Evolutionary conservation across 768 basidiomycete species (phyloP).

Genomic region (Psilocybe sp.): DNA sequence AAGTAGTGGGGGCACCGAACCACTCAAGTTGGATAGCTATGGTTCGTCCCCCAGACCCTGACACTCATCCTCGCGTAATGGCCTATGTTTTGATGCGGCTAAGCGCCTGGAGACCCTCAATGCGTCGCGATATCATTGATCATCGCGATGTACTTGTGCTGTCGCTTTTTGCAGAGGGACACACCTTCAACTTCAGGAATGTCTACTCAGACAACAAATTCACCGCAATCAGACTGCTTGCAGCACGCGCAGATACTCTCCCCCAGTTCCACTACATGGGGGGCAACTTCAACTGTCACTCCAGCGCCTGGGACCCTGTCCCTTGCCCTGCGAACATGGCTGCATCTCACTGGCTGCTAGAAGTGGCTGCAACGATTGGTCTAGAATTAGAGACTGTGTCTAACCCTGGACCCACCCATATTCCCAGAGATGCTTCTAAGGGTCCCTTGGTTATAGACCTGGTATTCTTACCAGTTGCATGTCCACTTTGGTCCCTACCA

Average conservation of each 20-base stretch:
- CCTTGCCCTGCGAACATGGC: too few relatives aligned
- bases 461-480: neutral
- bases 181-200: neutral
- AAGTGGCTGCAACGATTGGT: neutral
- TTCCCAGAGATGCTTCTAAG: neutral
- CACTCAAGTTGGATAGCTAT: too few relatives aligned
- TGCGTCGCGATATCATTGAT: conserved; percentile 1
- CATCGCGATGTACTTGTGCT: conserved; percentile 2
- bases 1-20: too few relatives aligned
- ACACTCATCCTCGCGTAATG: neutral
- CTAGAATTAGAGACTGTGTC: neutral
- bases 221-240: neutral
- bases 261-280: neutral
- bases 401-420: neutral
- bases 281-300: conserved; percentile 1
- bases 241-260: neutral
- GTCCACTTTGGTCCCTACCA: neutral
- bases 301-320: too few relatives aligned
- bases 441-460: neutral
- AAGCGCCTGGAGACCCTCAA: neutral
- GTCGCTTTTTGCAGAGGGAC: neutral
- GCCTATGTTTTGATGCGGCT: conserved; percentile 3
- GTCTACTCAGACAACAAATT: neutral
- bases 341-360: neutral
- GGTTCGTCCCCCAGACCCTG: too few relatives aligned